A percentile compares a stretch with the other conserved stretches of the same genome.
Evolutionary conservation across 768 basidiomycete species (phyloP).

Genomic region (Russula vinacea): DNA sequence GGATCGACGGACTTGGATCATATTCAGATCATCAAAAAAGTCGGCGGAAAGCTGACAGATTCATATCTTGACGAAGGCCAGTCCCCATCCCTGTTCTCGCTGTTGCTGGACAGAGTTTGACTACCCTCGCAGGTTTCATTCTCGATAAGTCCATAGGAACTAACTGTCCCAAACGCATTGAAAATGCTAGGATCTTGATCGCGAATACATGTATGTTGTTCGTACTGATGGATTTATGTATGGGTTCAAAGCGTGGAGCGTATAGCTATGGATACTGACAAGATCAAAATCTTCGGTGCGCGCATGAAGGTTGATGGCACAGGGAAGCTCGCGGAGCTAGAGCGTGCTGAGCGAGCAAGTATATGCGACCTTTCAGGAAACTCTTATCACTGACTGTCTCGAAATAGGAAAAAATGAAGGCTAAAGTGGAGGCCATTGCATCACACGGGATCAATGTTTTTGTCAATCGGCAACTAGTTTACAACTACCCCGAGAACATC

Average conservation of each 20-base stretch:
- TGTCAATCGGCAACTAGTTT: slow-evolving; percentile 97
- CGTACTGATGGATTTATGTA: neutral
- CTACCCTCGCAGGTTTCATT: slow-evolving; percentile 71
- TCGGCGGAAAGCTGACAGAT: slow-evolving; percentile 97
- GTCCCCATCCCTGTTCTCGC: slow-evolving; percentile 18
- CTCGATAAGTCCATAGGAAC: slow-evolving; percentile 93
- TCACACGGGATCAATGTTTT: slow-evolving; percentile 95
- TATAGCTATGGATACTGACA: slow-evolving; percentile 98
- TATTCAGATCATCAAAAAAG: slow-evolving; percentile 99
- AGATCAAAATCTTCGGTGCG: slow-evolving; percentile 99
- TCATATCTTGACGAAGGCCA: slow-evolving; percentile 95
- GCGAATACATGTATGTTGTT: slow-evolving; percentile 87
- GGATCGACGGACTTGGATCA: slow-evolving; percentile 96
- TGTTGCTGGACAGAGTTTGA: slow-evolving; percentile 6
- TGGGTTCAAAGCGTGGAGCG: slow-evolving; percentile 11
- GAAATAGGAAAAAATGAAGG: slow-evolving; percentile 97
- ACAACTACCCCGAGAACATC: slow-evolving; percentile 97
- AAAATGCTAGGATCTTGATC: slow-evolving; percentile 93
- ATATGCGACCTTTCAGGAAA: neutral
- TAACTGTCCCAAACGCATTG: slow-evolving; percentile 91
- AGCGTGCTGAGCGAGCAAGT: slow-evolving; percentile 85
- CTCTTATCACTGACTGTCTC: slow-evolving; percentile 5
- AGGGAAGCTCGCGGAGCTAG: slow-evolving; percentile 95
- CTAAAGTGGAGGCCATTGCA: slow-evolving; percentile 92
- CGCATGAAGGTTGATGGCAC: slow-evolving; percentile 94